Evolutionary conservation across 768 basidiomycete species (phyloP).

Genomic region (Gymnopilus dilepis): DNA sequence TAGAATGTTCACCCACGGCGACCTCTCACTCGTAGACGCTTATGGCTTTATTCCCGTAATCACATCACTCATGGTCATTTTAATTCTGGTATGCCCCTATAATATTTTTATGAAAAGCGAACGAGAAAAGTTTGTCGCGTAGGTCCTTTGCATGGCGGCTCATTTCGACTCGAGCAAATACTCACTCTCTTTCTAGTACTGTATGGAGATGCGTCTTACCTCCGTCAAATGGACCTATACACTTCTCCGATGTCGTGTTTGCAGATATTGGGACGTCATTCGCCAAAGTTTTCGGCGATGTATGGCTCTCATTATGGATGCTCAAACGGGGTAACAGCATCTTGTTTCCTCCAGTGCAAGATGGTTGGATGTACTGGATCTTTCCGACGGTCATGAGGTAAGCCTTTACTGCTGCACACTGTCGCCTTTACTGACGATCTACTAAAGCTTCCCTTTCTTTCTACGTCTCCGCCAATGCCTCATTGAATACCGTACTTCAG

Average conservation of each 20-base stretch:
- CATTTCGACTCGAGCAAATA: neutral
- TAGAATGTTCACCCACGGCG: constrained; percentile 60
- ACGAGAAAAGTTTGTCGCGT: constrained; percentile 82
- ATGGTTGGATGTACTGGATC: constrained; percentile 74
- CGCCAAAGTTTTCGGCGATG: constrained; percentile 94
- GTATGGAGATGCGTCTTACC: constrained; percentile 77
- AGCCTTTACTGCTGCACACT: constrained; percentile 16
- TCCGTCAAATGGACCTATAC: constrained; percentile 61
- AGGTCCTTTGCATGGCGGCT: constrained; percentile 39
- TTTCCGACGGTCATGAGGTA: constrained; percentile 90
- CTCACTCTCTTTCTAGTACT: constrained; percentile 49
- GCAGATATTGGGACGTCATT: constrained; percentile 97
- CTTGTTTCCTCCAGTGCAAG: constrained; percentile 61
- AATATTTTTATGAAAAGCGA: constrained; percentile 71
- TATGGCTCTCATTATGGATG: constrained; percentile 89
- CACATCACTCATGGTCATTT: constrained; percentile 60
- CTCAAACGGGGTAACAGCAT: constrained; percentile 85
- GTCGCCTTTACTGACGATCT: constrained; percentile 7
- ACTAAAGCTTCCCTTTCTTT: constrained; percentile 76
- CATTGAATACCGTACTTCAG: constrained; percentile 73
- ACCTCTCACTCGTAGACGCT: constrained; percentile 65
- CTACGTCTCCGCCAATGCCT: constrained; percentile 95
- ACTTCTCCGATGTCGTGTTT: constrained; percentile 91
- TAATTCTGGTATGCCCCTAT: constrained; percentile 69
- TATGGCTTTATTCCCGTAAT: constrained; percentile 81